Base-by-base conservation (phyloP, 495 filamentous ascomycete genomes). In the Friedmanniomyces endolithicus region DNA sequence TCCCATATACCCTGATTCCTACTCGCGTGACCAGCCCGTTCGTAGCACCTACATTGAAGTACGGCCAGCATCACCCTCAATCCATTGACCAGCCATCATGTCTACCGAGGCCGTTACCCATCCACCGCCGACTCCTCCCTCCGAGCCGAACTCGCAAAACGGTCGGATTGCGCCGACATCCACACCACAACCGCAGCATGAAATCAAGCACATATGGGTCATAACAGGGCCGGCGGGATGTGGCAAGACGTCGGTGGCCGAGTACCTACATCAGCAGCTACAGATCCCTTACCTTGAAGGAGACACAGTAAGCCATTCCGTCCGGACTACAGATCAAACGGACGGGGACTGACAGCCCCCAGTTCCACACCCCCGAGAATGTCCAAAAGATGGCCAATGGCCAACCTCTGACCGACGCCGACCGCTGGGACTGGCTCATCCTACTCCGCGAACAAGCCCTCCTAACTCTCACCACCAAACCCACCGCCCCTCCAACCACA, bases 401-500 rank as follows among this genome's bases (percentile, higher is more conserved):
- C 58, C 85, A 82, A 39, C 88, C 94, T 6, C 76, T 99, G 48
- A 97, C 89, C 48, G 94, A 99, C 67, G 82, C 80, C 59, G 94
- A 99, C 70, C 86, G 94, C 55, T 97, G 94, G 94, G 90, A 95
- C 73, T 99, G 94, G 94, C 82, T 99, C 45, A 90, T 90, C 57
- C 74, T 78, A 22, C 78, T 97, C 6, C 88, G 94, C 63, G 80
- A 94, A 61, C 82, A 87, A 54, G 86, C 89, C 31, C 78, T 88
- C 59, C 80, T 83, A 43, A 85, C 87, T 35, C 79, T 86, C 56
- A 65, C 72, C 19, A 74, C 72, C 19, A 74, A 74, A 31, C 77
- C 89, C 23, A 74, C 78, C 27, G 40, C 56, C 41, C 37, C 37
- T 41, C 37, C 3, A 37, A 50, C 33, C 54, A 55, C 43, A 23